phyloP scores from a whole-genome alignment of 352 stramenopile species.

The Pythium rhizo-oryzae region DNA sequence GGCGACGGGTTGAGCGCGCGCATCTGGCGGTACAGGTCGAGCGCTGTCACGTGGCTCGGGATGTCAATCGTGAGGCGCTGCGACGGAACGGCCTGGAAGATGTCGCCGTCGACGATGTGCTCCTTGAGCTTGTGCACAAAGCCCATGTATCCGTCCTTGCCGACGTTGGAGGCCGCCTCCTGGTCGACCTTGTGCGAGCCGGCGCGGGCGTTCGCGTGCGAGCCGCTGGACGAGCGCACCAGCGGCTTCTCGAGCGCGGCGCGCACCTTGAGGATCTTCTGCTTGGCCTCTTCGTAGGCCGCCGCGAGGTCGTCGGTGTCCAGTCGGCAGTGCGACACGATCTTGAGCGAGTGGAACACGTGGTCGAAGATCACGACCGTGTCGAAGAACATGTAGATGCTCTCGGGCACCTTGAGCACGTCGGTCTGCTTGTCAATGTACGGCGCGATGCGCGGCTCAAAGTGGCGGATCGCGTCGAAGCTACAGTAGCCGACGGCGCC shows the following conservation, averaged over 20 bases:
- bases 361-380: slow-evolving; percentile 91
- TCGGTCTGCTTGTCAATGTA: slow-evolving; percentile 79
- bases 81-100: slow-evolving; percentile 90
- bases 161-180: slow-evolving; percentile 81
- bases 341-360: slow-evolving; percentile 90
- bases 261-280: slow-evolving; percentile 74
- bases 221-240: slow-evolving; percentile 52
- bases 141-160: slow-evolving; percentile 82
- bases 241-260: slow-evolving; percentile 67
- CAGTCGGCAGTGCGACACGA: slow-evolving; percentile 81
- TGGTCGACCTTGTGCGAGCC: slow-evolving; percentile 56
- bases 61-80: slow-evolving; percentile 77
- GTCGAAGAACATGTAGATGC: slow-evolving; percentile 92
- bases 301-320: slow-evolving; percentile 63
- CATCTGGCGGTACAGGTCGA: slow-evolving; percentile 91
- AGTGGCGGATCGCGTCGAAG: slow-evolving; percentile 90
- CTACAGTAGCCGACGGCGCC: slow-evolving; percentile 88
- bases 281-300: slow-evolving; percentile 71
- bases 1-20: slow-evolving; percentile 88
- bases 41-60: slow-evolving; percentile 59
- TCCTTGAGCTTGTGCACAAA: slow-evolving; percentile 89
- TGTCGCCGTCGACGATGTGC: slow-evolving; percentile 89
- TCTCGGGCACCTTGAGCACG: slow-evolving; percentile 83
- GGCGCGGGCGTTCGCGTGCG: slow-evolving; percentile 47
- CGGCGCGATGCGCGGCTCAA: slow-evolving; percentile 82